Conservation (phyloP, 768 basidiomycete species). For the Boletus sensibilis region DNA sequence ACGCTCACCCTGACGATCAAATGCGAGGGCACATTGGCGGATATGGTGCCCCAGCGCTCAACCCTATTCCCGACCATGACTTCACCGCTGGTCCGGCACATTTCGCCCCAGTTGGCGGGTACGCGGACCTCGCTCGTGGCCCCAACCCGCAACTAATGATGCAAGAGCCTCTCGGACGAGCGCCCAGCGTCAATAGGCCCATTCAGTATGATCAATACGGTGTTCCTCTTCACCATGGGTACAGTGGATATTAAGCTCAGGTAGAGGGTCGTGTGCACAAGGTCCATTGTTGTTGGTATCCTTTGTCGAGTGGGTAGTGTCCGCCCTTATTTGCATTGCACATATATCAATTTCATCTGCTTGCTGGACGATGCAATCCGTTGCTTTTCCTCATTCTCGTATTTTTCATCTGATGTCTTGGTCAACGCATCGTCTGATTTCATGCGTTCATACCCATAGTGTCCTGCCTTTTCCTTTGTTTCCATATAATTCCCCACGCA, state of each 20-base stretch:
- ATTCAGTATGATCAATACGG: constrained; percentile 51
- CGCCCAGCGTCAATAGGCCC: constrained; percentile 46
- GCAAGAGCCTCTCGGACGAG: constrained; percentile 37
- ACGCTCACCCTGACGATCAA: constrained; percentile 37
- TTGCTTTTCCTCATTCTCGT: constrained; percentile 1
- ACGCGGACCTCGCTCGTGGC: constrained; percentile 79
- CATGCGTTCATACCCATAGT: constrained; percentile 26
- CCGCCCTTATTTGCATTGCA: constrained; percentile 1
- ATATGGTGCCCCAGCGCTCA: constrained; percentile 31
- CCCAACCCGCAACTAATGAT: constrained; percentile 63
- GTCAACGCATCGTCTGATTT: constrained; percentile 1
- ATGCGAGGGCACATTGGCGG: constrained; percentile 34
- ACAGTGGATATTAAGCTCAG: constrained; percentile 22
- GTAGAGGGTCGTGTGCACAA: background rate
- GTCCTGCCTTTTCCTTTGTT: background rate
- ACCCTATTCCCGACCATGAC: constrained; percentile 68
- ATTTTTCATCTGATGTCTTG: background rate
- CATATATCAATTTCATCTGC: constrained; percentile 15
- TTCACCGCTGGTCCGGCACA: constrained; percentile 62
- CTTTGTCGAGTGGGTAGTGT: background rate
- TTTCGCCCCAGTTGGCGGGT: constrained; percentile 71
- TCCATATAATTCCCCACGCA: background rate
- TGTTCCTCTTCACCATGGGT: constrained; percentile 59
- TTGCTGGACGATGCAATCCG: constrained; percentile 34
- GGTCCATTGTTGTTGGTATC: background rate